Evolutionary conservation across 2,329 filamentous ascomycete genomes (phyloP), one percentile per base, ranked within the genome.

Genomic region (Aspergillus sp.): DNA sequence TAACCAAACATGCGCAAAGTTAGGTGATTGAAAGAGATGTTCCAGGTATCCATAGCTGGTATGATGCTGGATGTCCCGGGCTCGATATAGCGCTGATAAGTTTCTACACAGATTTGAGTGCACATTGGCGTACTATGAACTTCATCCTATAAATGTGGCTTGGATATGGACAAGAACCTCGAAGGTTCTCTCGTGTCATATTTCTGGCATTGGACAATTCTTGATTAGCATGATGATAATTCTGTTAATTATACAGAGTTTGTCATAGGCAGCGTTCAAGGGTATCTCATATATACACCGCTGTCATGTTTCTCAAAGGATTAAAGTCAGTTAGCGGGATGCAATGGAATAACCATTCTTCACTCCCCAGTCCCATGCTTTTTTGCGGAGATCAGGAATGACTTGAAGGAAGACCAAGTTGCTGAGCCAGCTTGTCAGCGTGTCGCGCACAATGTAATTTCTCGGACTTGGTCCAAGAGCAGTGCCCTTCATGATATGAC

Each of bases 401-500:
- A 82, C 72, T 51, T 81, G 76, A 38, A 82, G 60, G 71, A 80
- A 81, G 10, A 74, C 71, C 30, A 83, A 53, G 45, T 69, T 72
- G 42, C 74, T 73, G 5, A 79, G 55, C 75, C 78, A 81, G 49
- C 73, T 72, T 39, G 75, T 73, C 43, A 82, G 49, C 2, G 77
- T 80, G 55, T 83, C 80, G 13, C 73, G 58, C 9, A 83, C 54
- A 49, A 74, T 64, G 33, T 71, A 74, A 53, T 82, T 77, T 52
- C 76, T 73, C 23, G 75, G 74, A 53, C 75, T 78, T 30, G 74
- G 73, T 4, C 76, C 76, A 51, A 81, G 61, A 22, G 70, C 64
- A 22, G 71, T 70, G 17, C 79, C 84, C 56, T 85, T 82, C 82
- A 96, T 85, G 49, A 88, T 60, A 48, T 80, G 69, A 1, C 86